Base-by-base conservation (phyloP, 2,329 filamentous ascomycete genomes). In the Pseudonectria buxi region DNA sequence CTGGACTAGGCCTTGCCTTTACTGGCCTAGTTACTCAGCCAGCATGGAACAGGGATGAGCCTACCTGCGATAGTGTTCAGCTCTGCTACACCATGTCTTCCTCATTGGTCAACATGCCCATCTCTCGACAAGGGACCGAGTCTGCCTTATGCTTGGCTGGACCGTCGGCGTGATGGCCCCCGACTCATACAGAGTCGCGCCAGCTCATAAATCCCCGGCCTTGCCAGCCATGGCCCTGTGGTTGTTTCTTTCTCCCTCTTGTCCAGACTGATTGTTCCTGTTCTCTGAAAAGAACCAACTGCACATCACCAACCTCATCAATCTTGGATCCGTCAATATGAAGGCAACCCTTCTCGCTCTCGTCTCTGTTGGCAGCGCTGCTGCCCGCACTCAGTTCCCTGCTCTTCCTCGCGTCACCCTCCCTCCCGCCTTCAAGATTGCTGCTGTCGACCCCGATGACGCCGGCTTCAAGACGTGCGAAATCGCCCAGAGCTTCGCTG, bases 401-500 rank as follows among this genome's bases (percentile, higher is more conserved):
- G 11, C 36, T 49, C 4, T 24, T 49, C 14, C 27, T 49, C 18
- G 9, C 5, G 9, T 22, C 18, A 22, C 18, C 9, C 18, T 22
- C 27, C 44, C 50, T 36, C 35, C 45, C 11, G 32, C 43, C 18
- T 40, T 49, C 37, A 36, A 53, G 6, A 35, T 49, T 26, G 50
- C 46, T 7, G 53, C 52, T n/a, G 14, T 55, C 28, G 38, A 56
- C 33, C 33, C 45, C 16, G 41, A 16, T 29, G 49, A 54, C 25
- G 36, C 44, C 14, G 53, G 50, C 15, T 58, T 40, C 39, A 37
- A 44, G 32, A 37, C 48, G 15, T 58, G 54, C 30, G 37, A 46
- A 7, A 32, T 42, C 12, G 52, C 45, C 12, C 36, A 44, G 32
- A 29, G 41, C 7, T 39, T 51, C 24, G 32, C 56, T 14, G 32